Evolutionary conservation across 208 protist genomes (phyloP), one percentile per base, ranked within the genome.

Genomic region (Leishmania mexicana): DNA sequence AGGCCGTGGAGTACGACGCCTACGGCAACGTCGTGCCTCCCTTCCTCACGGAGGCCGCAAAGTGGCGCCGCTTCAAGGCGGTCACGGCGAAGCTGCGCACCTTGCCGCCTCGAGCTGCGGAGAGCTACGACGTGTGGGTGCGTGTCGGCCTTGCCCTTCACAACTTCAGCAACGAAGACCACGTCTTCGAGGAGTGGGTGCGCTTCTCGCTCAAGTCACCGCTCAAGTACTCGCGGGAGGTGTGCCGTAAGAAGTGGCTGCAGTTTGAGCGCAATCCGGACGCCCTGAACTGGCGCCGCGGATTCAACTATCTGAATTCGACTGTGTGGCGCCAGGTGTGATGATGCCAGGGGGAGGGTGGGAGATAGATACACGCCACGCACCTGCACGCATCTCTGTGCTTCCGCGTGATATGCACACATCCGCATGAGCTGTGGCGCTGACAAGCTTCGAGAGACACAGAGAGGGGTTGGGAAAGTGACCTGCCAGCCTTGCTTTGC

Each of bases 101-200:
- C 51, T 80, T 96, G 75, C 90, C 91, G 11, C 84, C 89, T 31
- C 85, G 80, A 13, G 85, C 89, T 8, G 93, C 93, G 73, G 91
- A 92, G 68, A 87, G 81, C 83, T 95, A 93, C 79, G 93, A 95
- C 80, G 78, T 93, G 60, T 96, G 93, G 92, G 90, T 96, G 24
- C 93, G 93, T 38, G 88, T 96, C 24, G 93, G 93, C 7, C 90
- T 96, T 60, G 93, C 93, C 15, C 88, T 96, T 80, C 93, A 96
- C 80, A 96, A 95, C 87, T 95, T 95, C 81, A 94, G 93, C 83
- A 95, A 94, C 85, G 93, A 97, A 64, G 92, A 95, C 71, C 90
- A 94, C 80, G 88, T 94, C 76, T 95, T 97, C 67, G 93, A 95
- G 87, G 89, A 97, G 81, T 97, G 93, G 93, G 93, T 97, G 78